Evolutionary conservation across 2,329 filamentous ascomycete species (phyloP).

Genomic region (Pestalotiopsis sp.): DNA sequence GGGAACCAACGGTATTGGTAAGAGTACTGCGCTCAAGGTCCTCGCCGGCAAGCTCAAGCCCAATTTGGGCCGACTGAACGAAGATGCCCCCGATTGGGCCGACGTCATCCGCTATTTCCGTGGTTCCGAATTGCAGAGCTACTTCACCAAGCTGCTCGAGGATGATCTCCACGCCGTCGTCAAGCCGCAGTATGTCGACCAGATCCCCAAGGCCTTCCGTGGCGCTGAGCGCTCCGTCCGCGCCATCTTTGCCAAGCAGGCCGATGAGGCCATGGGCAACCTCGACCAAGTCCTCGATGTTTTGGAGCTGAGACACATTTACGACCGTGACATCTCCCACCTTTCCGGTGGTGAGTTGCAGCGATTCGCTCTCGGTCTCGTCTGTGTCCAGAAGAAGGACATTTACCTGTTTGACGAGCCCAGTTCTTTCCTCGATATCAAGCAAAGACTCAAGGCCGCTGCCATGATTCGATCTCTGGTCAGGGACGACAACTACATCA

Average conservation of each 20-base stretch:
- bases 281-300: constrained; percentile 79
- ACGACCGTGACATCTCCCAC: constrained; percentile 83
- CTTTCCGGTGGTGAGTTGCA: constrained; percentile 98
- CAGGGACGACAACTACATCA: constrained; percentile 89
- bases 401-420: constrained; percentile 99
- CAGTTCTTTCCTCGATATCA: constrained; percentile 98
- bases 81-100: constrained; percentile 98
- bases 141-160: constrained; percentile 97
- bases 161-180: constrained; percentile 97
- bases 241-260: constrained; percentile 66
- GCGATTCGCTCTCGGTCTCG: constrained; percentile 94
- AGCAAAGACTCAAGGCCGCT: constrained; percentile 93
- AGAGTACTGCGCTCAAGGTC: constrained; percentile 99
- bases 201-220: constrained; percentile 91
- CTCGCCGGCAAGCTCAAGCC: constrained; percentile 98
- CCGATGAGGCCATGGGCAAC: constrained; percentile 77
- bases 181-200: constrained; percentile 99
- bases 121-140: constrained; percentile 97
- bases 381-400: constrained; percentile 94
- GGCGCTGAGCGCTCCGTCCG: constrained; percentile 79
- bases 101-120: constrained; percentile 98
- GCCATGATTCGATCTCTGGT: constrained; percentile 90
- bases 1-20: constrained; percentile 99
- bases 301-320: constrained; percentile 85
- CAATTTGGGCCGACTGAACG: constrained; percentile 91